Percentiles rank a stretch among this genome's conserved stretches.
phyloP scores from a whole-genome alignment of 352 stramenopile genomes.

The Globisporangium spinosum region DNA sequence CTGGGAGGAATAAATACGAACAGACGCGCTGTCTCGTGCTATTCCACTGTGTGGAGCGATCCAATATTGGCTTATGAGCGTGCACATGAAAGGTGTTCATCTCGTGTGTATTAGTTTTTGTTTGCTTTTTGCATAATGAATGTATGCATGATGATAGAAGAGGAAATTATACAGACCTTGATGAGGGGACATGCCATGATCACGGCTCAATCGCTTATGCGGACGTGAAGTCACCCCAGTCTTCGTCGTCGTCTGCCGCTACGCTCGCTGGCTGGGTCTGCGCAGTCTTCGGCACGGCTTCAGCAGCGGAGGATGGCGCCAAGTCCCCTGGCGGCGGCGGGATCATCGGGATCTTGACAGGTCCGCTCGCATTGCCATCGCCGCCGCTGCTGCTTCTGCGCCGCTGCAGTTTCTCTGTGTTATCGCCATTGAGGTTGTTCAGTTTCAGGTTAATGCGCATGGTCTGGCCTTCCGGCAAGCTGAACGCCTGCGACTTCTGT shows the following conservation, averaged over 20 bases:
- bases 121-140: background rate
- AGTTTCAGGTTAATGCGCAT: conserved; percentile 80
- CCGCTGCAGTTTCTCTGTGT: conserved; percentile 22
- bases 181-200: background rate
- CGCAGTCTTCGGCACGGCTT: conserved; percentile 27
- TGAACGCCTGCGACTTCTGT: conserved; percentile 48
- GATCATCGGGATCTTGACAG: conserved; percentile 50
- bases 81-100: background rate
- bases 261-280: conserved; percentile 32
- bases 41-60: background rate
- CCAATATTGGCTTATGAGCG: background rate
- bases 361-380: conserved; percentile 21
- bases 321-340: conserved; percentile 46
- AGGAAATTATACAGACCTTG: background rate
- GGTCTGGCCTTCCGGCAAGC: conserved; percentile 61
- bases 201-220: conserved; percentile 26
- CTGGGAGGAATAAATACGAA: background rate
- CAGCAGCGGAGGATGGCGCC: conserved; percentile 23
- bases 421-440: conserved; percentile 26
- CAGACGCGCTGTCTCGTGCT: background rate
- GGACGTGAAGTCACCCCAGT: conserved; percentile 85
- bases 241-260: conserved; percentile 42
- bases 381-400: conserved; percentile 30
- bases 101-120: background rate
- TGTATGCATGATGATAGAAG: background rate